Conservation (phyloP, 148 eudicot genomes). For the Drosera capensis region DNA sequence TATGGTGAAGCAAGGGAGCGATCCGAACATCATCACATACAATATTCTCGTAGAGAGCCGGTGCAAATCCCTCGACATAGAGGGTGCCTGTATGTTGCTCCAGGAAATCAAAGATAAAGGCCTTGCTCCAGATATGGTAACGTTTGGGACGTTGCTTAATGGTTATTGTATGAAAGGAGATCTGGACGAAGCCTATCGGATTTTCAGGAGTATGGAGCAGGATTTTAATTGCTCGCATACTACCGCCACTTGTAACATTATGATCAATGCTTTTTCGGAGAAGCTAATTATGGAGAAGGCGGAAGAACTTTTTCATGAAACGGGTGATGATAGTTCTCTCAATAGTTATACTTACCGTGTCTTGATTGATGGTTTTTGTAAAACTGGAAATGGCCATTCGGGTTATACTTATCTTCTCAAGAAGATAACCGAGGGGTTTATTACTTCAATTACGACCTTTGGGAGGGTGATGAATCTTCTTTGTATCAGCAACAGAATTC, state of each 20-base stretch:
- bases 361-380: slow-evolving; percentile 84
- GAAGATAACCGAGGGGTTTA: slow-evolving; percentile 37
- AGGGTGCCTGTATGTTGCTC: slow-evolving; percentile 45
- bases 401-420: slow-evolving; percentile 53
- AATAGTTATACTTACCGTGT: slow-evolving; percentile 65
- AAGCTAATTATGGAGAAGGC: slow-evolving; percentile 56
- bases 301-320: slow-evolving; percentile 44
- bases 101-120: slow-evolving; percentile 47
- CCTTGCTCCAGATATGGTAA: slow-evolving; percentile 56
- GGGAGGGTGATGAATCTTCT: slow-evolving; percentile 87
- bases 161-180: slow-evolving; percentile 69
- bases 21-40: slow-evolving; percentile 60
- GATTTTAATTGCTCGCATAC: slow-evolving; percentile 38
- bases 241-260: slow-evolving; percentile 61
- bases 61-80: slow-evolving; percentile 48
- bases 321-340: slow-evolving; percentile 43
- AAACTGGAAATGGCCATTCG: slow-evolving; percentile 42
- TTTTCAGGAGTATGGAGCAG: slow-evolving; percentile 41
- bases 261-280: slow-evolving; percentile 58
- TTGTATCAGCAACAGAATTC: slow-evolving; percentile 54
- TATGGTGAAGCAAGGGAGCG: slow-evolving; percentile 72
- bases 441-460: slow-evolving; percentile 53
- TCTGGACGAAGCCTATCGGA: slow-evolving; percentile 40
- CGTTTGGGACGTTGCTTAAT: slow-evolving; percentile 61
- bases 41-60: slow-evolving; percentile 70